phyloP scores from a whole-genome alignment of 345 rosid genomes.

The Linum tenue region DNA sequence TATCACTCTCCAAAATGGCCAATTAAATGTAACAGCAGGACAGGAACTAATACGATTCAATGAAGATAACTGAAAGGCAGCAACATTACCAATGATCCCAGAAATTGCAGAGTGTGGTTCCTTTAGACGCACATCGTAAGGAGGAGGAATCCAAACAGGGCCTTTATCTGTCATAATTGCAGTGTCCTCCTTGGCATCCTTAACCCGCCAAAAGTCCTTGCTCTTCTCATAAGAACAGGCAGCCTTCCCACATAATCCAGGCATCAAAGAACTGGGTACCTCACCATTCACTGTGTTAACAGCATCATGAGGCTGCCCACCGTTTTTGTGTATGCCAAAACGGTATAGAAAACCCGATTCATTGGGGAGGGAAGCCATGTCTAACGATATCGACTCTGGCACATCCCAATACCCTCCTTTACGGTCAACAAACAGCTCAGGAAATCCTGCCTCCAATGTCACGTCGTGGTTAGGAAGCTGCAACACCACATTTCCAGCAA shows the following conservation, averaged over 20 bases:
- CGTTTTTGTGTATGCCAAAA: constrained; percentile 55
- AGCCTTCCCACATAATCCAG: constrained; percentile 73
- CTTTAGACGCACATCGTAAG: constrained; percentile 53
- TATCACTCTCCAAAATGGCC: no score
- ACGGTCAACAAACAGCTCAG: constrained; percentile 62
- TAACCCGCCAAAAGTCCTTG: constrained; percentile 59
- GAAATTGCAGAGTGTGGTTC: constrained; percentile 77
- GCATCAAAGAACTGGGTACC: constrained; percentile 54
- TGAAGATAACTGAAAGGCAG: background rate
- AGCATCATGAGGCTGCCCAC: constrained; percentile 49
- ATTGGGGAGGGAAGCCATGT: constrained; percentile 43
- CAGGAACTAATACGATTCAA: no score
- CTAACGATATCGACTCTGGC: constrained; percentile 69
- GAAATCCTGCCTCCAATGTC: constrained; percentile 79
- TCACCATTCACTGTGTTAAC: constrained; percentile 29
- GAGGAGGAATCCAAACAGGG: constrained; percentile 16
- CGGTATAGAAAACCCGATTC: constrained; percentile 60
- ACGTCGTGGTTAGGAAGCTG: constrained; percentile 74
- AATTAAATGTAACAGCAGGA: no score
- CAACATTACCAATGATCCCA: constrained; percentile 51
- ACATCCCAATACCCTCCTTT: constrained; percentile 82
- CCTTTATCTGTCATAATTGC: constrained; percentile 37
- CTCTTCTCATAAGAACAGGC: constrained; percentile 65
- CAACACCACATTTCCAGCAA: background rate
- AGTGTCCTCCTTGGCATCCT: constrained; percentile 29